Base-by-base conservation (phyloP, 179 eudicot species). In the Spergularia azorica region DNA sequence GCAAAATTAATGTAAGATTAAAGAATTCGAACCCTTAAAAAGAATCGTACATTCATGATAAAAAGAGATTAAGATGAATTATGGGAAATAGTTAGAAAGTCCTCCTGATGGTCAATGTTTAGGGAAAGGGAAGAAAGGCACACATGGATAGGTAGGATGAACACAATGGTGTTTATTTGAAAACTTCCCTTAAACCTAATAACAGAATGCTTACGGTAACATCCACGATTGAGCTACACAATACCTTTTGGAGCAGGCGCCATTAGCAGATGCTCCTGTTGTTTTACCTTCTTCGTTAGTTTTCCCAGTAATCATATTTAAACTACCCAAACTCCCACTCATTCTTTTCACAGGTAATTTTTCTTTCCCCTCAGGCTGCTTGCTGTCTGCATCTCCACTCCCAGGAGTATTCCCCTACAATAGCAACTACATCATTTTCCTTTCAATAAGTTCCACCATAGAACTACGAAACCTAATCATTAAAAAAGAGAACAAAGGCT, bases 291-390 rank as follows among this genome's bases (percentile, higher is more conserved):
- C 87, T 79, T 89, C 94, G 72, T 81, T 85, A 70, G 70, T 87
- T 81, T 92, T 96, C 46, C 98, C 95, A 10, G 98, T 89, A 69
- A 92, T 89, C 97, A 94, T 94, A 83, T 96, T 94, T 79, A 96
- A 87, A 82, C 97, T 94, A 73, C 99, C 98, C 70, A 96, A 82
- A 79, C 98, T 92, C 68, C 96, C 98, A 84, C 88, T 96, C 55
- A 97, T 91, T 85, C 99, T 84, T 87, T 96, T 96, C 65, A 96
- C 88, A 3, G 98, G 97, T 70, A 94, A 82, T 81, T 96, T 96
- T 77, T 91, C 99, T 87, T 96, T 96, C 67, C 87, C 98, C 84
- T 94, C 99, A 51, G 93, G 83, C 54, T 85, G 83, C 87, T 90
- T 96, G 56, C 88, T 92, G 51, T 92, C 96, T 38, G 81, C 89